phyloP scores from a whole-genome alignment of 345 rosid species.

The Capsella bursapastoris region DNA sequence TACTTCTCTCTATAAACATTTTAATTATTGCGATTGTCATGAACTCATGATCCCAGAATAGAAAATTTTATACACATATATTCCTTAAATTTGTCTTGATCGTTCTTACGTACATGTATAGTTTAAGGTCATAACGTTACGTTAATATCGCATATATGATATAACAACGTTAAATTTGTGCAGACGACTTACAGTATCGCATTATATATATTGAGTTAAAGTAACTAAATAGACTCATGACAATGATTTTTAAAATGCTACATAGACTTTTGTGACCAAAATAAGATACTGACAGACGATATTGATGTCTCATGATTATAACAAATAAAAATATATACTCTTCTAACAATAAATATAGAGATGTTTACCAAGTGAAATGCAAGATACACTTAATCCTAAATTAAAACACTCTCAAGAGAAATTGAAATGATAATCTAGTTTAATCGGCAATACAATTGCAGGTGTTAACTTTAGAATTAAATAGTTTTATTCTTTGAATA shows the following conservation, averaged over 20 bases:
- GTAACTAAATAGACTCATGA: constrained; percentile 24
- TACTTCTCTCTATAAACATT: background rate
- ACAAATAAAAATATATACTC: background rate
- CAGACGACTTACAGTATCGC: background rate
- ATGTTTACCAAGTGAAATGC: background rate
- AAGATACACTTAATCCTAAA: background rate
- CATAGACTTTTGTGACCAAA: constrained; percentile 33
- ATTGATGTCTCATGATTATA: constrained; percentile 22
- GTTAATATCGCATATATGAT: background rate
- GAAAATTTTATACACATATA: background rate
- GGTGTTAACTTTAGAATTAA: background rate
- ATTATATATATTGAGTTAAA: too few relatives aligned
- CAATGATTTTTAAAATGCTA: constrained; percentile 27
- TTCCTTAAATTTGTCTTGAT: background rate
- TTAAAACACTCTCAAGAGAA: background rate
- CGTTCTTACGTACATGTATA: background rate
- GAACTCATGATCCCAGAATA: background rate
- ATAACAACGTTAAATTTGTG: constrained; percentile 1
- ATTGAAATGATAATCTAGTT: background rate
- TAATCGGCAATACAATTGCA: too few relatives aligned
- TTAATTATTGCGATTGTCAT: constrained; percentile 2
- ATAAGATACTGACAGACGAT: constrained; percentile 26
- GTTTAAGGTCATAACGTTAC: background rate
- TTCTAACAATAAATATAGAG: background rate
- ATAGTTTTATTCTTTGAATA: background rate